Conservation (phyloP, 306 rosid genomes). For the Gillenia trifoliata region DNA sequence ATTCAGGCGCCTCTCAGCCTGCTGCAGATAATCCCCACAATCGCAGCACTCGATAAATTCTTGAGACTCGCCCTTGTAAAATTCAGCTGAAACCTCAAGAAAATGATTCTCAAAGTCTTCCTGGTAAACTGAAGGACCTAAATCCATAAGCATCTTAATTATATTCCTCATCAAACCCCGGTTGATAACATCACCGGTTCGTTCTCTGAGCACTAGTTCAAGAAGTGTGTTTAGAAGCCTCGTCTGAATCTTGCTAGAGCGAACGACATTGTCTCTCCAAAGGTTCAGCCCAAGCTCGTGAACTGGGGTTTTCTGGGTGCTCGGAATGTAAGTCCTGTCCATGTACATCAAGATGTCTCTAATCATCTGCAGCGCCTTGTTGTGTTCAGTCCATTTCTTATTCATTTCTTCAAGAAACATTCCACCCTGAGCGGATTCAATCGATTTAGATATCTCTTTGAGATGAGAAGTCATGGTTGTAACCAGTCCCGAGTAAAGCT, state of each 20-base stretch:
- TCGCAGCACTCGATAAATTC: conserved; percentile 66
- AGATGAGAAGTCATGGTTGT: conserved; percentile 68
- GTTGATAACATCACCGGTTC: conserved; percentile 70
- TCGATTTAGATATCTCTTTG: conserved; percentile 55
- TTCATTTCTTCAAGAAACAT: conserved; percentile 76
- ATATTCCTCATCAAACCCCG: conserved; percentile 64
- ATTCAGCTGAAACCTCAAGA: conserved; percentile 69
- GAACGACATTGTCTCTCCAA: conserved; percentile 77
- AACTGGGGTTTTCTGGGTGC: conserved; percentile 56
- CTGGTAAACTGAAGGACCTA: conserved; percentile 66
- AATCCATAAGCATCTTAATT: conserved; percentile 73
- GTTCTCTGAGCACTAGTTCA: conserved; percentile 58
- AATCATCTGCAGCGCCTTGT: conserved; percentile 72
- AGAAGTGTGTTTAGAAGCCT: conserved; percentile 57
- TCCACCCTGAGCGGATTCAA: conserved; percentile 72
- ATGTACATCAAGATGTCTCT: conserved; percentile 87
- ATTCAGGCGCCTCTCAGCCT: conserved; percentile 66
- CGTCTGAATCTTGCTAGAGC: conserved; percentile 56
- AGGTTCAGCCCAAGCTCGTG: conserved; percentile 75
- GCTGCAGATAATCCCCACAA: conserved; percentile 77
- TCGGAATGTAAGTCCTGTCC: conserved; percentile 86
- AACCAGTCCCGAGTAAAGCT: conserved; percentile 72
- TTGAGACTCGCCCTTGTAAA: conserved; percentile 67
- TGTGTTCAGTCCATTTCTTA: conserved; percentile 76
- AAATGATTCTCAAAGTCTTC: conserved; percentile 69